A percentile compares a stretch with the other conserved stretches of the same genome.
Conservation (phyloP, 176 grass and related monocot genomes). For the Lolium perenne region DNA sequence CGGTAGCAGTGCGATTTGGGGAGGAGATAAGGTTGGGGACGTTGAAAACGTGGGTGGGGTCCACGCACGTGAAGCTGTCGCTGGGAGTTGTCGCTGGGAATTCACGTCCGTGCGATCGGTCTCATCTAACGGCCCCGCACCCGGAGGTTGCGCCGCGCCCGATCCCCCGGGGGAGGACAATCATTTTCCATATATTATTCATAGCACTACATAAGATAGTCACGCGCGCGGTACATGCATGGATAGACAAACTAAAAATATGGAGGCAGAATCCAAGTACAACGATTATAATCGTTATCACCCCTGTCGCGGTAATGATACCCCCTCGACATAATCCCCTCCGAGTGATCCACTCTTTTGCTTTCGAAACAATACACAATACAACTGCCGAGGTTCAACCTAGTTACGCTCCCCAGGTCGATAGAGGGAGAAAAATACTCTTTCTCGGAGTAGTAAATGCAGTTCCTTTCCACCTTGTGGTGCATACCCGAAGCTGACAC, state of each 20-base stretch:
- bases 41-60: no score
- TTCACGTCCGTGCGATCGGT: no score
- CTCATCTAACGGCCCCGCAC: no score
- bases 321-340: background rate
- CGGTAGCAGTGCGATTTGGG: no score
- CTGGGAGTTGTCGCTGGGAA: no score
- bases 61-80: no score
- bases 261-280: background rate
- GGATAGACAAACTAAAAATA: background rate
- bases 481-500: background rate
- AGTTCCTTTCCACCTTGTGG: background rate
- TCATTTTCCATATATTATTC: no score
- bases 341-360: background rate
- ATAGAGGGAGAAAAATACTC: no score
- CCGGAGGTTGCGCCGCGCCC: no score
- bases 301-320: background rate
- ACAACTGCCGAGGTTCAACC: background rate
- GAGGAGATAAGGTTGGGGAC: no score
- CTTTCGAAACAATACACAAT: background rate
- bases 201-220: background rate
- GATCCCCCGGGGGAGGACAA: no score
- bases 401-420: background rate
- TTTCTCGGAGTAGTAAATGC: background rate
- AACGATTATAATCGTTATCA: background rate
- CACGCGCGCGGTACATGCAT: background rate